Conservation (phyloP, 2,329 filamentous ascomycete genomes). For the Teratosphaeria gauchensis region DNA sequence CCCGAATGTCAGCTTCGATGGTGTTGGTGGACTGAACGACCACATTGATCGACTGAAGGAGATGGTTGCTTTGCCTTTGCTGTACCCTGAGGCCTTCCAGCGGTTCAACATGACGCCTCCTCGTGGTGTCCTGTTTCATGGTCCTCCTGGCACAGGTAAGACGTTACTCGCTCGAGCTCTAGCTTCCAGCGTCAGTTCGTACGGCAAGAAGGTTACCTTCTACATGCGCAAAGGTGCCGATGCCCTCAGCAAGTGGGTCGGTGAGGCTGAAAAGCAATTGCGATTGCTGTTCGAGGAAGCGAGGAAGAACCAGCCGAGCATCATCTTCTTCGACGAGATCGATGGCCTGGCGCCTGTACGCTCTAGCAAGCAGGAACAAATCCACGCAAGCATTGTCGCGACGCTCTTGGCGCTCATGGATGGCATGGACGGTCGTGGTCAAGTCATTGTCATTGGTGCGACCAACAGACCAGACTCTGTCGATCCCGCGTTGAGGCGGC, state of each 20-base stretch:
- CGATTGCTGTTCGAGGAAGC: conserved; percentile 92
- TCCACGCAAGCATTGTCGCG: conserved; percentile 94
- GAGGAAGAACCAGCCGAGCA: conserved; percentile 88
- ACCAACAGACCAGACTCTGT: conserved; percentile 96
- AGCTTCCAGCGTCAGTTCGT: conserved; percentile 78
- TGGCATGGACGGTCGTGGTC: conserved; percentile 94
- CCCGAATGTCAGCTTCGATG: conserved; percentile 83
- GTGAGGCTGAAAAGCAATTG: conserved; percentile 91
- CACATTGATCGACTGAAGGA: conserved; percentile 97
- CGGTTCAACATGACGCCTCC: conserved; percentile 90
- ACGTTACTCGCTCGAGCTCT: conserved; percentile 89
- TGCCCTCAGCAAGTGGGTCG: conserved; percentile 96
- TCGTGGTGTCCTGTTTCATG: conserved; percentile 90
- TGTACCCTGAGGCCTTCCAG: conserved; percentile 90
- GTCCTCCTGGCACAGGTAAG: conserved; percentile 94
- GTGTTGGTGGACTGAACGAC: conserved; percentile 82
- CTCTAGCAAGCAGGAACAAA: conserved; percentile 97
- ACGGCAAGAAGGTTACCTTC: conserved; percentile 91
- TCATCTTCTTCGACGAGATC: conserved; percentile 99
- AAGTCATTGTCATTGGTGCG: conserved; percentile 98
- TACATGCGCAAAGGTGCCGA: conserved; percentile 99
- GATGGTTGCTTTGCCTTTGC: conserved; percentile 88
- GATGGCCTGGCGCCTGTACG: conserved; percentile 91
- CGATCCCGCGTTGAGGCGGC: conserved; percentile 85
- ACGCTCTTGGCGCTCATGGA: conserved; percentile 93